Conservation (phyloP, 495 filamentous ascomycete genomes). For the Aspergillus hancockii region DNA sequence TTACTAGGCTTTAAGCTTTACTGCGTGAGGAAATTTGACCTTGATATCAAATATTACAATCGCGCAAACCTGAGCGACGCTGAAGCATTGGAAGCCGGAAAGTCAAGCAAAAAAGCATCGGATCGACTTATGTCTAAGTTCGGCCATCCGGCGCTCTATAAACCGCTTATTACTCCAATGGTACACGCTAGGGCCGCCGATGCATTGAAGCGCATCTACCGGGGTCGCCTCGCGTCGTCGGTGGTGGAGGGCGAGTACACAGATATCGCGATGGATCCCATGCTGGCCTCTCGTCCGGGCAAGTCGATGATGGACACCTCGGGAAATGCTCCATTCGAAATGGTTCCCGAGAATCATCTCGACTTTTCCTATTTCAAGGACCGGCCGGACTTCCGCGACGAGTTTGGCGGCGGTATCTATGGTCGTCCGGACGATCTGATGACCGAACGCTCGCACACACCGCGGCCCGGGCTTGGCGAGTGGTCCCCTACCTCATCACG, state of each 20-base stretch:
- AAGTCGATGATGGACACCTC: conserved; percentile 50
- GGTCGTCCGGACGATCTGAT: conserved; percentile 65
- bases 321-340: conserved; percentile 66
- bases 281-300: conserved; percentile 75
- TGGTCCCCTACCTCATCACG: conserved; percentile 47
- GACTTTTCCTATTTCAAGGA: conserved; percentile 93
- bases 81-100: conserved; percentile 51
- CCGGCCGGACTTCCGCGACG: conserved; percentile 81
- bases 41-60: conserved; percentile 74
- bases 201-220: conserved; percentile 76
- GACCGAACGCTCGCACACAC: conserved; percentile 66
- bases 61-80: conserved; percentile 58
- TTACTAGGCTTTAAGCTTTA: conserved; percentile 85
- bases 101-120: conserved; percentile 51
- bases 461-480: conserved; percentile 53
- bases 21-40: conserved; percentile 75
- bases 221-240: conserved; percentile 68
- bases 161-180: conserved; percentile 90
- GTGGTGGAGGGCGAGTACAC: conserved; percentile 68
- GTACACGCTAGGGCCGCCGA: conserved; percentile 88
- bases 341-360: conserved; percentile 85
- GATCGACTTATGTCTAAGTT: conserved; percentile 81
- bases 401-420: conserved; percentile 80
- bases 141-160: conserved; percentile 88
- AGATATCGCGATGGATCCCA: conserved; percentile 74